phyloP scores from a whole-genome alignment of 495 filamentous ascomycete species.

The Gamarada debralockiae region DNA sequence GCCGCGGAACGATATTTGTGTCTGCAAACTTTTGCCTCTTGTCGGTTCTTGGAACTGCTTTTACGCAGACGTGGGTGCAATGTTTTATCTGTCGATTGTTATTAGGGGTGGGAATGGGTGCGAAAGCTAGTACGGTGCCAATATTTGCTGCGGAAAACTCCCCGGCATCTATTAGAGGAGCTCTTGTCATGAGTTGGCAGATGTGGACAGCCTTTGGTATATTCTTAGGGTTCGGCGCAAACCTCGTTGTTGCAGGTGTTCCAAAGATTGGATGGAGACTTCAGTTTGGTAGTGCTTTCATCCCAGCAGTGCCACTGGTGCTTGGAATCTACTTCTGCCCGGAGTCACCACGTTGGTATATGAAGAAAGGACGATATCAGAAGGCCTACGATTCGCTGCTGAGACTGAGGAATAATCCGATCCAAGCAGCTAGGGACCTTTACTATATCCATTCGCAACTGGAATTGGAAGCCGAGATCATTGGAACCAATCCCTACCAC shows the following conservation, averaged over 20 bases:
- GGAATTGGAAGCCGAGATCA: slow-evolving; percentile 42
- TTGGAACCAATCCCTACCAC: slow-evolving; percentile 36
- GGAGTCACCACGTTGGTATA: slow-evolving; percentile 62
- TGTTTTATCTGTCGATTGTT: slow-evolving; percentile 60
- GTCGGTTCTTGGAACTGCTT: slow-evolving; percentile 58
- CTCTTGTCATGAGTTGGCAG: slow-evolving; percentile 82
- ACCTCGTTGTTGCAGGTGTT: slow-evolving; percentile 57
- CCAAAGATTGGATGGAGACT: slow-evolving; percentile 66
- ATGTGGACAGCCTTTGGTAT: slow-evolving; percentile 72
- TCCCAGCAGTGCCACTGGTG: slow-evolving; percentile 67
- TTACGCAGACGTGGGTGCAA: slow-evolving; percentile 58
- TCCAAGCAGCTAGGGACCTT: slow-evolving; percentile 74
- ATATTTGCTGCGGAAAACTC: slow-evolving; percentile 79
- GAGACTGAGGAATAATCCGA: slow-evolving; percentile 55
- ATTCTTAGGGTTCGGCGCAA: slow-evolving; percentile 66
- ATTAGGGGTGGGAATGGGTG: slow-evolving; percentile 71
- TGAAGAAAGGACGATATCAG: slow-evolving; percentile 58
- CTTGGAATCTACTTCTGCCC: slow-evolving; percentile 70
- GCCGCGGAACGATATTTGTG: slow-evolving; percentile 64
- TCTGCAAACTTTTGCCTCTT: slow-evolving; percentile 35
- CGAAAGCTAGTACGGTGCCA: slow-evolving; percentile 59
- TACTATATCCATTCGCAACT: slow-evolving; percentile 68
- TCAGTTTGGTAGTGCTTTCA: slow-evolving; percentile 74
- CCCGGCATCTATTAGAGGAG: slow-evolving; percentile 70
- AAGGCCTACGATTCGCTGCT: slow-evolving; percentile 61